These are phyloP conservation scores for Mortierella antarctica DNA, from an alignment of 192 early-diverging fungal species.

Conservation along the genomic window DNA sequence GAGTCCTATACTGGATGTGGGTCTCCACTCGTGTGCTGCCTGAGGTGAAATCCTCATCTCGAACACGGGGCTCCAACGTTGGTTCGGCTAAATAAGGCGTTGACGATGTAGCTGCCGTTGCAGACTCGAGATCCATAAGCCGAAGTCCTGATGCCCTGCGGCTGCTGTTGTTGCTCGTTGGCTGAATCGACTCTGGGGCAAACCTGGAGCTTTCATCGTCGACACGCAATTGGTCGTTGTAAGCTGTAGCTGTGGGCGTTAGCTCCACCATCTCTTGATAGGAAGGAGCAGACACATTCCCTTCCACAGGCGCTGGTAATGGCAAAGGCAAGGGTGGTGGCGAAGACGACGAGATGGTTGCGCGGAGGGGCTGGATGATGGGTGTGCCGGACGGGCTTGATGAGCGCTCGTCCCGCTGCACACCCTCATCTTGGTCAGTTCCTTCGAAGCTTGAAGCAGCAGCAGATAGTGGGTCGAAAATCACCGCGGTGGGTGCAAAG, in stretches of 20 bases:
- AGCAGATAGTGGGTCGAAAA: slow-evolving; percentile 8
- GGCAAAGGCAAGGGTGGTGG: slow-evolving; percentile 33
- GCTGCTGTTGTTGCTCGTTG: no score
- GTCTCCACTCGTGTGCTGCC: not conserved
- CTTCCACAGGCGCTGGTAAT: slow-evolving; percentile 9
- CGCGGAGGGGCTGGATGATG: slow-evolving; percentile 7
- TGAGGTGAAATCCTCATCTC: not conserved
- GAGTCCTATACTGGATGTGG: slow-evolving; percentile 34
- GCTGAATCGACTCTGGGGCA: no score
- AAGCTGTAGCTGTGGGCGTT: no score
- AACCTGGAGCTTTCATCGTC: no score
- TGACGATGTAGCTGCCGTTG: not conserved
- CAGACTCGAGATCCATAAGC: no score
- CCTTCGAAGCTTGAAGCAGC: not conserved
- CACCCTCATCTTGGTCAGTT: not conserved
- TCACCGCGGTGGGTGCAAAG: no score
- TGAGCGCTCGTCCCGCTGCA: not conserved
- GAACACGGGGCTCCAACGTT: not conserved
- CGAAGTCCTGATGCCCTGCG: no score
- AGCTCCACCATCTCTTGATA: no score
- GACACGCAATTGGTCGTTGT: no score
- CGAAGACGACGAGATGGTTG: slow-evolving; percentile 9
- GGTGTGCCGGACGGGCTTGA: not conserved
- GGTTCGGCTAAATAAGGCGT: not conserved
- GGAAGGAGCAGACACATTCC: not conserved